Evolutionary conservation across 345 rosid genomes (phyloP), one percentile per base, ranked within the genome.

Genomic region (Heritiera fomes): DNA sequence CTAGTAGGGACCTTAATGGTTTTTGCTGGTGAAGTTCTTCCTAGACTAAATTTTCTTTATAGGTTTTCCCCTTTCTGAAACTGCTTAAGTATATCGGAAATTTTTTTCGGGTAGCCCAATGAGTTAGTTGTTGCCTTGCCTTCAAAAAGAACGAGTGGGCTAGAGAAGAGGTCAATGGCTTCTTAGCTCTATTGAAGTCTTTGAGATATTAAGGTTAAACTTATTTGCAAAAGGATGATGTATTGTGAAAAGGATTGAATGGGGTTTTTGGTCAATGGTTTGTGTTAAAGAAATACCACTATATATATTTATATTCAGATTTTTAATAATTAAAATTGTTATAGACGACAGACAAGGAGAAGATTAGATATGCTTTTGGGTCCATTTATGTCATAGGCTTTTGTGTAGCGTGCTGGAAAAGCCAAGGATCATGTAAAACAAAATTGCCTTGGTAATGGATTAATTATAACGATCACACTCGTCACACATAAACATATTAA

Each of bases 401-500:
- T 3, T 23, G 67, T 66, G 38, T n/a, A 74, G 46, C 30, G 34
- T 60, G 56, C 67, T 68, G 50, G 49, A 75, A 18, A 78, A 73
- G 60, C 41, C 64, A 47, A 47, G 73, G 71, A 40, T 62, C 53
- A 60, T 32, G 72, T 55, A 60, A 66, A 80, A 46, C 66, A 52
- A 71, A 78, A 47, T 30, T 52, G 43, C 41, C 64, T 15, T 0
- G 66, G 55, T 80, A 12, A 17, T 18, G n/a, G 20, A 15, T 18
- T 18, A 38, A 56, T 28, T 32, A 69, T 73, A 79, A 63, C 11
- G 20, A 23, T n/a, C 71, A 73, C 28, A 15, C 56, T 53, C 63
- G 28, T n/a, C 23, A 55, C 30, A 20, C 69, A 64, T 32, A 18
- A 18, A 77, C 47, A 74, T 64, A 38, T 6, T 40, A 73, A 55